Conservation (phyloP, 1,139 yeast species). For the Kodamaea sp. region DNA sequence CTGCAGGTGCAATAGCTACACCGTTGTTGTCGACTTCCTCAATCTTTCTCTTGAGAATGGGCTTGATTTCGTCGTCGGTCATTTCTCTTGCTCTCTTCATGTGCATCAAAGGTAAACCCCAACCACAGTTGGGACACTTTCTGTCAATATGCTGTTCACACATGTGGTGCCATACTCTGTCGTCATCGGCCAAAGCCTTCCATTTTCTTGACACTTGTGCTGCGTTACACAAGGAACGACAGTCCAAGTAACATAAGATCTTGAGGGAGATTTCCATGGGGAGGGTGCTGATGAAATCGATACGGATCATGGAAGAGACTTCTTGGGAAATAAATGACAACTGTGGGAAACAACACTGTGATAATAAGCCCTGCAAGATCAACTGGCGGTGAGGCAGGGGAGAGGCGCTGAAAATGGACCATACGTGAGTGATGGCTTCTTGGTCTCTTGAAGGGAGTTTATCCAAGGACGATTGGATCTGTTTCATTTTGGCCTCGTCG, state of each 20-base stretch:
- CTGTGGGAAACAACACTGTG: constrained; percentile 95
- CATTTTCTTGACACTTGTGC: constrained; percentile 88
- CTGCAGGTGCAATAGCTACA: background rate
- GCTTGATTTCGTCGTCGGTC: constrained; percentile 28
- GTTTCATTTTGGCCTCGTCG: constrained; percentile 65
- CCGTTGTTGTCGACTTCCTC: constrained; percentile 20
- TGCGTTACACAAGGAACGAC: constrained; percentile 87
- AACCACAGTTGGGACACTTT: constrained; percentile 96
- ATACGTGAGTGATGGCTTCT: constrained; percentile 70
- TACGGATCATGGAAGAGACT: constrained; percentile 74
- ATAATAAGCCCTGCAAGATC: constrained; percentile 77
- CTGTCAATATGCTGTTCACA: constrained; percentile 97
- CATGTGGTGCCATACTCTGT: constrained; percentile 96
- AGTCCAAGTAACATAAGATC: constrained; percentile 84
- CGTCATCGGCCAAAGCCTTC: constrained; percentile 91
- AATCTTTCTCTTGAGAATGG: constrained; percentile 28
- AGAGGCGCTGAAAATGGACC: constrained; percentile 79
- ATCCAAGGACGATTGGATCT: constrained; percentile 61
- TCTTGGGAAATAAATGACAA: constrained; percentile 80
- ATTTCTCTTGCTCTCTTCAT: constrained; percentile 71
- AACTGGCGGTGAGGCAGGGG: constrained; percentile 67
- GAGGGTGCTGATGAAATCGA: constrained; percentile 81
- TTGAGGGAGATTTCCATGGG: constrained; percentile 86
- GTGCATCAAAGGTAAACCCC: constrained; percentile 94
- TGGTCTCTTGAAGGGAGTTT: constrained; percentile 61